Evolutionary conservation across 2,329 filamentous ascomycete genomes (phyloP).

Genomic region (Aspergillus felis): DNA sequence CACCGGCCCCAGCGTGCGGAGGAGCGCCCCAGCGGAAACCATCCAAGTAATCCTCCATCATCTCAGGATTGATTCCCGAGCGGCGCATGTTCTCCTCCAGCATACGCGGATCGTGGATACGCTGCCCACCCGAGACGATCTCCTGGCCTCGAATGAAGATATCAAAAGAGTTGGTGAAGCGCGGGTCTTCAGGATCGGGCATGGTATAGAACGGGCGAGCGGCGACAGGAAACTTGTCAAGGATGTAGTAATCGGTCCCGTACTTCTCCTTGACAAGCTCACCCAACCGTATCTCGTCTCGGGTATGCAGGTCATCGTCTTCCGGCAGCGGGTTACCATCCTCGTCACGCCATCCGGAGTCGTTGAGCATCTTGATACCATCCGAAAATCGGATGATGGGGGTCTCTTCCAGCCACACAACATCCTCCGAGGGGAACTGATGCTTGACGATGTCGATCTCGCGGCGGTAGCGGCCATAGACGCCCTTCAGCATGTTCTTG

Average conservation of each 20-base stretch:
- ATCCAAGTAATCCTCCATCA: slow-evolving; percentile 85
- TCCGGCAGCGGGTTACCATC: slow-evolving; percentile 67
- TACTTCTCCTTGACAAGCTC: slow-evolving; percentile 82
- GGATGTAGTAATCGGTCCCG: slow-evolving; percentile 84
- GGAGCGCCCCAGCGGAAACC: slow-evolving; percentile 86
- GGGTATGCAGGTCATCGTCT: slow-evolving; percentile 76
- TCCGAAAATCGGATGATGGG: slow-evolving; percentile 76
- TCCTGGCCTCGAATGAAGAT: slow-evolving; percentile 93
- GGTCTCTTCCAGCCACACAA: slow-evolving; percentile 83
- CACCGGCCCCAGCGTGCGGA: slow-evolving; percentile 84
- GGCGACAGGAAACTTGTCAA: slow-evolving; percentile 85
- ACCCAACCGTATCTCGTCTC: slow-evolving; percentile 82
- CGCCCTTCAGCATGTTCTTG: slow-evolving; percentile 70
- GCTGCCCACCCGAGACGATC: slow-evolving; percentile 86
- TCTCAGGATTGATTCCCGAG: slow-evolving; percentile 70
- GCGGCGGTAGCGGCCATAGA: slow-evolving; percentile 64
- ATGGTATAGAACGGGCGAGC: slow-evolving; percentile 91
- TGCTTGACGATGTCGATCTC: slow-evolving; percentile 78
- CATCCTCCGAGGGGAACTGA: slow-evolving; percentile 80
- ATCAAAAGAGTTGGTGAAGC: slow-evolving; percentile 86
- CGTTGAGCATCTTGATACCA: slow-evolving; percentile 74
- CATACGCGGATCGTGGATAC: slow-evolving; percentile 75
- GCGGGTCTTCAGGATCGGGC: slow-evolving; percentile 68
- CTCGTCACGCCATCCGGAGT: slow-evolving; percentile 72
- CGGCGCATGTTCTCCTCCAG: slow-evolving; percentile 74